Conservation (phyloP, 2,329 filamentous ascomycete species). For the Plectosphaerella plurivora region DNA sequence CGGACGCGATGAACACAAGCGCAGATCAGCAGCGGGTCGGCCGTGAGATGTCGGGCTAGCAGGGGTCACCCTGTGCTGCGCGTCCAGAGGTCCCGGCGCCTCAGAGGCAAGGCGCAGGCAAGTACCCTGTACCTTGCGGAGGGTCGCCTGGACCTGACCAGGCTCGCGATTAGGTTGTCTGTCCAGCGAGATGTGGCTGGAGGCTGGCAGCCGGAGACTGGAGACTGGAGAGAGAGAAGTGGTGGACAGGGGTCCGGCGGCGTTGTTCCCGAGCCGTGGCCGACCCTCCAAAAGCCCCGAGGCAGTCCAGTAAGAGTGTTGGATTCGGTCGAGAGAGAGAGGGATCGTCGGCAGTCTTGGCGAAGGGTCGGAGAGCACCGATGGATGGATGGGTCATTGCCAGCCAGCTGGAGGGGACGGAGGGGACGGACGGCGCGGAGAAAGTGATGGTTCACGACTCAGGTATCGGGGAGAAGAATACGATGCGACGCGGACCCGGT, state of each 20-base stretch:
- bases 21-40: constrained; percentile 11
- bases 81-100: constrained; percentile 1
- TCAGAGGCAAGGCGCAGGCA: not conserved
- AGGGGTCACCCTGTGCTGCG: constrained; percentile 5
- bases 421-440: too few species aligned
- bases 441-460: too few species aligned
- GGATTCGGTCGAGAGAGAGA: not conserved
- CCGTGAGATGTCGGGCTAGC: constrained; percentile 8
- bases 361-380: not conserved
- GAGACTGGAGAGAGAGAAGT: not conserved
- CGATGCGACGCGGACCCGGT: too few species aligned
- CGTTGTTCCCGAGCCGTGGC: not conserved
- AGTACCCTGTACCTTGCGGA: not conserved
- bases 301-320: not conserved
- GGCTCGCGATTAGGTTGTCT: constrained; percentile 2
- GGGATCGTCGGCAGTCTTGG: not conserved
- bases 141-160: not conserved
- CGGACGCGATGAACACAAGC: constrained; percentile 7
- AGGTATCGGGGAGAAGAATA: too few species aligned
- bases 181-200: constrained; percentile 2
- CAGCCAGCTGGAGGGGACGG: too few species aligned
- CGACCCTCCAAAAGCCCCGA: not conserved
- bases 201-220: not conserved
- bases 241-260: not conserved
- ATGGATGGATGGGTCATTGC: not conserved